Evolutionary conservation across 768 basidiomycete species (phyloP), one percentile per base, ranked within the genome.

Genomic region (Omphalotus guepiniiformis): DNA sequence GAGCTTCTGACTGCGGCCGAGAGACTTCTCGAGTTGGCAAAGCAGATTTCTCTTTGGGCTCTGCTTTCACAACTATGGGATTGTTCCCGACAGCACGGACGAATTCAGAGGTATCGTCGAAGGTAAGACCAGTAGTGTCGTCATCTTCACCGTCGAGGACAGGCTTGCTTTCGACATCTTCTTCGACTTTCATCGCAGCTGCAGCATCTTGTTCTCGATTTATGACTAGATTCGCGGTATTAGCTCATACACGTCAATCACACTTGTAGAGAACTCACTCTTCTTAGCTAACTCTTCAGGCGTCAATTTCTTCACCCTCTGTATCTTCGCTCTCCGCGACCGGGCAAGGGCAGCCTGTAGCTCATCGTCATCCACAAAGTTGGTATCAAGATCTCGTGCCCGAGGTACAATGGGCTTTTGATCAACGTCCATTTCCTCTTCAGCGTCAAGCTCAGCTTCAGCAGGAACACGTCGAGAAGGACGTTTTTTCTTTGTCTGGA

Each of bases 331-430:
- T 58, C 87, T 80, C 49, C 96, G 78, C 49, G 90, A 82, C 8
- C 90, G 81, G 28, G 95, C 85, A 49, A 98, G 74, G 22, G 89
- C 91, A 34, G 89, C 88, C 73, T 97, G 94, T 35, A 99, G 79
- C 59, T 99, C 96, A 65, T 99, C 96, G 64, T 99, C 96, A 68
- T 98, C 96, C 53, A 98, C 86, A 65, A 96, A 91, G 68, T 95
- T 95, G 57, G 76, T 74, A 62, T 93, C 82, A 43, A 92, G 74
- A 62, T 93, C 81, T 57, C 86, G 76, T 54, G 73, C 72, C 55
- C 84, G 75, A 50, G 83, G 80, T 22, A 82, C 67, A 48, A 80
- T 70, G n/a, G 86, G 80, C 55, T 78, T 82, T 55, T 78, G 69
- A 58, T 96, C 94, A 46, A 93, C 78, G 26, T 90, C 80, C 88